Base-by-base conservation (phyloP, 305 asterid species). In the Salvia sclarea region DNA sequence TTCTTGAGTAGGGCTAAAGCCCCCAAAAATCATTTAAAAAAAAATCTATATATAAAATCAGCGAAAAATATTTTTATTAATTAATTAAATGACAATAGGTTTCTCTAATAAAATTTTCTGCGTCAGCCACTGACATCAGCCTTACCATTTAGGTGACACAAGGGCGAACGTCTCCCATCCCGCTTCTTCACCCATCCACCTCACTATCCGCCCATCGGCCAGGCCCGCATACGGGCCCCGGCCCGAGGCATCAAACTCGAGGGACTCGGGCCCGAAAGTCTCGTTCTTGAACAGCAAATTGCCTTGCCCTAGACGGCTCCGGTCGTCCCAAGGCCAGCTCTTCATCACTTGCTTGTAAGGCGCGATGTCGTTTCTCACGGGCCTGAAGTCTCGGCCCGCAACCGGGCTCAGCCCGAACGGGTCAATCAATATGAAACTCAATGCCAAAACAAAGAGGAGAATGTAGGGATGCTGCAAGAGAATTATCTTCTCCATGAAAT, bases 131-230 rank as follows among this genome's bases (percentile, higher is more conserved):
- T 28, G 33, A 28, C 13, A 17, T 41, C 47, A 4, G 8, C 12
- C 41, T 59, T 68, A 93, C 97, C 98, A 90, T 30, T 83, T 80
- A 33, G 24, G 76, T 2, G 95, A 83, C 9, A 84, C 89, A 14
- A 85, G 64, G 9, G 98, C 96, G 68, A 90, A 93, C 12, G 95
- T 93, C 64, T 93, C 95, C 97, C 97, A 93, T 5, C 96, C 95
- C 3, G 2, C 61, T 3, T 81, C 85, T 14, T 74, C n/a, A 0
- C 97, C 96, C 88, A 82, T 87, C 96, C 96, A 90, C 66, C 96
- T 73, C 3, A 89, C 98, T 6, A 93, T 60, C 3, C 97, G 94
- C 0, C 98, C 98, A 64, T 93, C 97, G 5, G 96, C 97, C 31
- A 93, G 74, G 14, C 97, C 97, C 0, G 96, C 77, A 48, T 90